Base-by-base conservation (phyloP, 2,329 filamentous ascomycete genomes). In the Epichloe scottii region DNA sequence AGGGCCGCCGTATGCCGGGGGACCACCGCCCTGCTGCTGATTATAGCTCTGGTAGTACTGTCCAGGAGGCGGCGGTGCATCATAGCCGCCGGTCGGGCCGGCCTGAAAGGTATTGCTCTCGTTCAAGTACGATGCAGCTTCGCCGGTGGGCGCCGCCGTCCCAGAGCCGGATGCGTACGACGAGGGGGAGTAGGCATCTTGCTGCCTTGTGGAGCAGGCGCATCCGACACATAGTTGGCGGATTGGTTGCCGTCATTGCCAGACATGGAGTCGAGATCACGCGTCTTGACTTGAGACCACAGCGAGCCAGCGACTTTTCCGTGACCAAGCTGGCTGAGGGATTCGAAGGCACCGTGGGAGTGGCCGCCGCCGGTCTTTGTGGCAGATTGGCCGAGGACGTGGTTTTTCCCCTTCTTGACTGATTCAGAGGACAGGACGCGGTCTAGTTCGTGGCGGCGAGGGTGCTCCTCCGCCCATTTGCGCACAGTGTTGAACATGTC, bases 401-500 rank as follows among this genome's bases (percentile, higher is more conserved):
- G 89, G 64, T 97, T 98, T 64, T 83, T 84, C 43, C 91, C 89
- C 8, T 76, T 75, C 61, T 81, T 85, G 53, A 98, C 93, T 6
- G 87, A 89, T 50, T 94, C 82, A 0, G 89, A 89, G 46, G 81
- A 84, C 10, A 98, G 77, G n/a, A 93, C 62, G 49, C 79, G 71
- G 62, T 94, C 84, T 17, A 97, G 73, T 48, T 81, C 76, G 49
- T 79, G 71, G 42, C 81, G 81, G 55, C 85, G 82, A 3, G 81
- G 74, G 52, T 84, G 77, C 57, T 82, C 78, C 47, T 87, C 77
- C 0, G 80, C 84, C 91, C 91, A 98, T 53, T 78, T 76, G 60
- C 86, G 79, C 2, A 98, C 89, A 0, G 86, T 88, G 50, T 82
- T 76, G 69, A 87, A 97, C 93, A 98, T 98, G 49, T 83, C 82